Evolutionary conservation across 2,329 filamentous ascomycete species (phyloP).

Genomic region (Didymellaceae sp.): DNA sequence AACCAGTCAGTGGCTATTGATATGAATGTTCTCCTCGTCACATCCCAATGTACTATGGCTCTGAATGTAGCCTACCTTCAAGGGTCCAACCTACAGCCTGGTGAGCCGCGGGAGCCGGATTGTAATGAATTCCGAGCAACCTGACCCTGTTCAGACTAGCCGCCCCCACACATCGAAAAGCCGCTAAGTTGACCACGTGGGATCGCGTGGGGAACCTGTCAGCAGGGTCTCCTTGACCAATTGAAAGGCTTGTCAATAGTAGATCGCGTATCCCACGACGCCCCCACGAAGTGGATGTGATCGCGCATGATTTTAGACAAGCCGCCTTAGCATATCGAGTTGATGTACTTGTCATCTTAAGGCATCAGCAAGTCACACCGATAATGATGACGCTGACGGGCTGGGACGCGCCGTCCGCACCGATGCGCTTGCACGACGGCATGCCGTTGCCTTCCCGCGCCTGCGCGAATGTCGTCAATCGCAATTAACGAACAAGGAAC

Average conservation of each 20-base stretch:
- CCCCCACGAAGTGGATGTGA: too few relatives aligned
- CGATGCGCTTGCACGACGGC: conserved; percentile 11
- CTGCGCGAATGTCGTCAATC: conserved; percentile 10
- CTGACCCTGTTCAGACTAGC: neutral
- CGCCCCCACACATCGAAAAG: neutral
- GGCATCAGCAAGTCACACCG: conserved; percentile 22
- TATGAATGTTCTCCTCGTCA: neutral
- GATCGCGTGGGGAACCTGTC: neutral
- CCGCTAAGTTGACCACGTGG: conserved; percentile 13
- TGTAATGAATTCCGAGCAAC: neutral
- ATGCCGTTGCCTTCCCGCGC: conserved; percentile 8
- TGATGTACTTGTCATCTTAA: neutral
- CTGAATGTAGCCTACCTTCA: neutral
- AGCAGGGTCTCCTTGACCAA: conserved; percentile 1
- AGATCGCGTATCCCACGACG: neutral
- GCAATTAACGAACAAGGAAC: neutral
- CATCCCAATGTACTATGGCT: neutral
- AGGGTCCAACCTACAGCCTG: conserved; percentile 2
- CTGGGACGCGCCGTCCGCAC: conserved; percentile 26
- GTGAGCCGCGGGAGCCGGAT: conserved; percentile 1
- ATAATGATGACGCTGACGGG: conserved; percentile 20
- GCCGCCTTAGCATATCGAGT: conserved; percentile 5
- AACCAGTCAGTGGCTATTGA: neutral
- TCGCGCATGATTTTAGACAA: too few relatives aligned
- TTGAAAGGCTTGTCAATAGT: neutral